A percentile compares a stretch with the other conserved stretches of the same genome.
Conservation (phyloP, 805 yeast genomes). For the Peterozyma xylosa region DNA sequence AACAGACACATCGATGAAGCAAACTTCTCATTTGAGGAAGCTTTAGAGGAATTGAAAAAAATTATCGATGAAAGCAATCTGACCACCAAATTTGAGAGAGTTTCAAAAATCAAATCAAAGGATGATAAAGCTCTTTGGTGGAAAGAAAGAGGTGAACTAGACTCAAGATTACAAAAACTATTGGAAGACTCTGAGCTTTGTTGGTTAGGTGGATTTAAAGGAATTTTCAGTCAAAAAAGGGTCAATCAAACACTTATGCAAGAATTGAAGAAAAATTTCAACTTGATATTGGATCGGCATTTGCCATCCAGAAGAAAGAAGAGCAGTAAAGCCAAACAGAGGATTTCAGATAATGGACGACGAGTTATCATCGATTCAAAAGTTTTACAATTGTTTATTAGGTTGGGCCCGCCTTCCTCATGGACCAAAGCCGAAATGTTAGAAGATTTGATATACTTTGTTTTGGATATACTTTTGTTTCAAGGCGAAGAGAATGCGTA, state of each 20-base stretch:
- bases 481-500: constrained; percentile 61
- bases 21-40: constrained; percentile 34
- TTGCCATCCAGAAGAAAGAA: constrained; percentile 38
- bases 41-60: constrained; percentile 32
- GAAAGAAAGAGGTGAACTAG: constrained; percentile 57
- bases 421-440: constrained; percentile 29
- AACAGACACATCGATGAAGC: constrained; percentile 36
- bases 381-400: constrained; percentile 43
- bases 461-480: constrained; percentile 50
- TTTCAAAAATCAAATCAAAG: constrained; percentile 42
- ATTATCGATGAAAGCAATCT: constrained; percentile 58
- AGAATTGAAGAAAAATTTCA: constrained; percentile 29
- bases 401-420: constrained; percentile 30
- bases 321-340: not conserved
- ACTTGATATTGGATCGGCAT: constrained; percentile 31
- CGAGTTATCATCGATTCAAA: constrained; percentile 31
- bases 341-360: not conserved
- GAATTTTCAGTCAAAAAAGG: constrained; percentile 41
- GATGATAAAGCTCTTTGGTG: constrained; percentile 75
- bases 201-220: constrained; percentile 77
- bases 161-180: constrained; percentile 44
- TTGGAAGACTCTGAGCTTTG: constrained; percentile 47
- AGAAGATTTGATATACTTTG: constrained; percentile 58
- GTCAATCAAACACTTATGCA: constrained; percentile 18
- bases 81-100: constrained; percentile 47